Evolutionary conservation across 441 rosid genomes (phyloP).

Genomic region (Arabidopsis lyrata): DNA sequence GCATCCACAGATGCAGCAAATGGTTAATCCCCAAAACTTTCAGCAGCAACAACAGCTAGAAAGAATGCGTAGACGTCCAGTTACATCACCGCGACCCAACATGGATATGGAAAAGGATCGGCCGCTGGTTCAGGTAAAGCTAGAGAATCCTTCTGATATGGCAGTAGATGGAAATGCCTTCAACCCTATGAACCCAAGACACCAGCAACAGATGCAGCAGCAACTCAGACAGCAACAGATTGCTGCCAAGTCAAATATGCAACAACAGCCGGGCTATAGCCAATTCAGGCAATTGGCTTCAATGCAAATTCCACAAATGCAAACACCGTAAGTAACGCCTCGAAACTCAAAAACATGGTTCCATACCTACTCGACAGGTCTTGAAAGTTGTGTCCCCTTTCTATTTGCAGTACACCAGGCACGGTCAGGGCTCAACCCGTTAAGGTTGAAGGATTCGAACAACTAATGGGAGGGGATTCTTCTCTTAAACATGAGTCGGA

Average conservation of each 20-base stretch:
- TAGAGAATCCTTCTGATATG: slow-evolving; percentile 73
- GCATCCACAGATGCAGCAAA: slow-evolving; percentile 80
- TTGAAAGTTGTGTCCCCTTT: slow-evolving; percentile 32
- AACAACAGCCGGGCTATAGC: slow-evolving; percentile 57
- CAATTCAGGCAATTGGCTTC: slow-evolving; percentile 74
- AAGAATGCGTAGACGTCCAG: slow-evolving; percentile 63
- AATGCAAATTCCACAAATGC: slow-evolving; percentile 77
- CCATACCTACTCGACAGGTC: not conserved
- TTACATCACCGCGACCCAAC: slow-evolving; percentile 60
- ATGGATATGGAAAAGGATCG: slow-evolving; percentile 77
- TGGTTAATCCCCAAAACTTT: slow-evolving; percentile 60
- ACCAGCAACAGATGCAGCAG: slow-evolving; percentile 58
- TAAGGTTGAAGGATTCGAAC: slow-evolving; percentile 92
- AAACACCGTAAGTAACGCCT: slow-evolving; percentile 68
- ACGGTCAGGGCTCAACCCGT: slow-evolving; percentile 83
- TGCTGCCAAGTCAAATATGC: slow-evolving; percentile 68
- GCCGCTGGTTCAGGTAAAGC: slow-evolving; percentile 77
- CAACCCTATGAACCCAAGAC: slow-evolving; percentile 60
- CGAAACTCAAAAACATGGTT: slow-evolving; percentile 25
- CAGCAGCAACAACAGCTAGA: slow-evolving; percentile 75
- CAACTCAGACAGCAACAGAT: slow-evolving; percentile 65
- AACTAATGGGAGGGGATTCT: slow-evolving; percentile 92
- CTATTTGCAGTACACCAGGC: slow-evolving; percentile 63
- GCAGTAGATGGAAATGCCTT: slow-evolving; percentile 66
- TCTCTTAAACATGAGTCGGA: slow-evolving; percentile 77